phyloP scores from a whole-genome alignment of 2,329 filamentous ascomycete species.

The Cryoendolithus antarcticus region DNA sequence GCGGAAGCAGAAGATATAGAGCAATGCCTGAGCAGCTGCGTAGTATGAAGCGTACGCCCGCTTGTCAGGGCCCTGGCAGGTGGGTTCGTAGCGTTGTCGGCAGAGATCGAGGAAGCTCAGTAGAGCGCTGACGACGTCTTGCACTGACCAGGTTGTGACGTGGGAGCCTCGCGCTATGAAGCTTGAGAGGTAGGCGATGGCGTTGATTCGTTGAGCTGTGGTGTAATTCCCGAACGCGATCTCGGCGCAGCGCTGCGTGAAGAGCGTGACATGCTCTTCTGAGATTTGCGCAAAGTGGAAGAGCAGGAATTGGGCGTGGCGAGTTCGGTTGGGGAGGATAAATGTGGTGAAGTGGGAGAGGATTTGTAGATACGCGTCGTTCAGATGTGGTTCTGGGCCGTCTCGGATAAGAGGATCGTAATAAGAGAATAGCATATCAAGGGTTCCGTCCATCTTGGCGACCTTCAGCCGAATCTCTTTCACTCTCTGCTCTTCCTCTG shows the following conservation, averaged over 20 bases:
- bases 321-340: slow-evolving; percentile 79
- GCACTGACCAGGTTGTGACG: slow-evolving; percentile 63
- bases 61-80: slow-evolving; percentile 73
- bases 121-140: slow-evolving; percentile 68
- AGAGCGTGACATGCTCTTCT: slow-evolving; percentile 65
- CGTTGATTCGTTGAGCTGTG: slow-evolving; percentile 67
- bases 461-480: slow-evolving; percentile 69
- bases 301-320: slow-evolving; percentile 88
- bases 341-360: slow-evolving; percentile 76
- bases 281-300: slow-evolving; percentile 90
- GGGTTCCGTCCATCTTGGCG: slow-evolving; percentile 79
- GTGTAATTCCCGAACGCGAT: slow-evolving; percentile 67
- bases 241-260: slow-evolving; percentile 66
- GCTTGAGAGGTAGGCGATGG: slow-evolving; percentile 83
- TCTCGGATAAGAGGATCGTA: slow-evolving; percentile 63
- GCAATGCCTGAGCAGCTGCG: slow-evolving; percentile 70
- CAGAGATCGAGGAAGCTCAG: slow-evolving; percentile 65
- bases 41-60: slow-evolving; percentile 78
- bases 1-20: slow-evolving; percentile 96
- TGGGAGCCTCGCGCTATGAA: slow-evolving; percentile 85
- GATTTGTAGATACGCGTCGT: slow-evolving; percentile 64
- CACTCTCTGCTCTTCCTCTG: slow-evolving; percentile 48
- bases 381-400: slow-evolving; percentile 55
- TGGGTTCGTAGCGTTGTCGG: slow-evolving; percentile 57
- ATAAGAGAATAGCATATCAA: slow-evolving; percentile 76